Evolutionary conservation across 306 rosid genomes (phyloP), one percentile per base, ranked within the genome.

Genomic region (Citrullus colocynthis): DNA sequence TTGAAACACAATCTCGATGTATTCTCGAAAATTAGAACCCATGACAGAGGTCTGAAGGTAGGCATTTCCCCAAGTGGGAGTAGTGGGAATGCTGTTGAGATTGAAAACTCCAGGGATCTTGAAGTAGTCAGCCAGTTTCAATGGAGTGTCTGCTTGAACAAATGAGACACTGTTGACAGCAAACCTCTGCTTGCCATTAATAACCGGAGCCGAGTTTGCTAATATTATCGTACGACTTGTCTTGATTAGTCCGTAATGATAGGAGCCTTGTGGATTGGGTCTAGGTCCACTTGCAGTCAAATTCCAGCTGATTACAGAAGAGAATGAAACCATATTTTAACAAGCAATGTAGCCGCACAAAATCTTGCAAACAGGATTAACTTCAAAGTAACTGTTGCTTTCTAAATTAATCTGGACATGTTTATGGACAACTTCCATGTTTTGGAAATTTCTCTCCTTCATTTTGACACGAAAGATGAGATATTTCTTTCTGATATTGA

Each of bases 201-300:
- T 90, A 58, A 63, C 69, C 17, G 97, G 93, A 72, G 91, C 94
- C 58, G 97, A 90, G 89, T 92, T 95, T 16, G 87, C 90, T 32
- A 95, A 91, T 90, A 89, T 72, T 80, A 95, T 92, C 36, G 97
- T 95, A 65, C 91, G 85, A 36, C 78, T 83, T 0, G 97, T 93
- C 9, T 86, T 86, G 83, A 95, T 90, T 90, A 89, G 36, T 55
- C 98, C 98, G 66, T 94, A 94, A 84, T 84, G 95, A 88, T 94
- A 94, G 17, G 98, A 94, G 56, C 98, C 98, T 84, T 94, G 98
- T 28, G 98, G 98, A 66, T 94, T 94, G 20, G 98, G 98, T 78
- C 98, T 90, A 21, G 98, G 98, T 36, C 98, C 98, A 70, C 98
- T 95, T 15, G 98, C 98, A 21, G 97, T 89, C 81, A 92, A 86